Conservation (phyloP, 192 early-diverging fungal species). For the Gonapodya sp. region DNA sequence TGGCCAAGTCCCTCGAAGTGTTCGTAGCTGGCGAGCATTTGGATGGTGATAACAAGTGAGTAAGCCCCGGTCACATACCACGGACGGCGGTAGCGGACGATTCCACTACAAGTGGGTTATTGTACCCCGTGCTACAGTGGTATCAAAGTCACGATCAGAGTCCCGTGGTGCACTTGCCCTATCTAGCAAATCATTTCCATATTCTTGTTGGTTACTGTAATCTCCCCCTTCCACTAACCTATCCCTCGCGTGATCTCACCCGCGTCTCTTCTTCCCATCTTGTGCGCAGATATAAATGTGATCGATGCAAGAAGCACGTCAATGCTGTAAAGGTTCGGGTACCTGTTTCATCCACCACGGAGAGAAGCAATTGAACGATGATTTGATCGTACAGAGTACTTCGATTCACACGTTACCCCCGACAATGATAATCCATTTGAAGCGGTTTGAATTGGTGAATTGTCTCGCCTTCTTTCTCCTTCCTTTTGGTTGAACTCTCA, state of each 20-base stretch:
- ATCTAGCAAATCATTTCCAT: too few species aligned
- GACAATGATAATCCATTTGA: conserved; percentile 50
- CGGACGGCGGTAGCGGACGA: too few species aligned
- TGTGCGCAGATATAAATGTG: conserved; percentile 45
- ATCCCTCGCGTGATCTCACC: too few species aligned
- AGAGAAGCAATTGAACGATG: not conserved
- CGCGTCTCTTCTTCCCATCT: not conserved
- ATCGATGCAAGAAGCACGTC: conserved; percentile 38
- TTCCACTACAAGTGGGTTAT: too few species aligned
- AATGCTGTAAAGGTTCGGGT: conserved; percentile 43
- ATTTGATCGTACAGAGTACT: conserved; percentile 10
- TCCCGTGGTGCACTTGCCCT: too few species aligned
- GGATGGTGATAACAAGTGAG: conserved; percentile 33
- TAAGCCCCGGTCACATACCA: not conserved
- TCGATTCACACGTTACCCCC: conserved; percentile 39
- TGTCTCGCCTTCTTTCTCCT: not conserved
- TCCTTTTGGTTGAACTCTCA: not conserved
- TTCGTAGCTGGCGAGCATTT: conserved; percentile 45
- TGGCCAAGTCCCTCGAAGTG: conserved; percentile 44
- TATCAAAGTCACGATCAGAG: too few species aligned
- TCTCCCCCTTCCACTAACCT: too few species aligned
- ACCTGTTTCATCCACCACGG: not conserved
- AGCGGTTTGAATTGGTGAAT: conserved; percentile 43
- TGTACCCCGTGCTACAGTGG: too few species aligned
- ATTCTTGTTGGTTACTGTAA: too few species aligned